phyloP scores from a whole-genome alignment of 768 basidiomycete species.

The Leccinum sublutescens region DNA sequence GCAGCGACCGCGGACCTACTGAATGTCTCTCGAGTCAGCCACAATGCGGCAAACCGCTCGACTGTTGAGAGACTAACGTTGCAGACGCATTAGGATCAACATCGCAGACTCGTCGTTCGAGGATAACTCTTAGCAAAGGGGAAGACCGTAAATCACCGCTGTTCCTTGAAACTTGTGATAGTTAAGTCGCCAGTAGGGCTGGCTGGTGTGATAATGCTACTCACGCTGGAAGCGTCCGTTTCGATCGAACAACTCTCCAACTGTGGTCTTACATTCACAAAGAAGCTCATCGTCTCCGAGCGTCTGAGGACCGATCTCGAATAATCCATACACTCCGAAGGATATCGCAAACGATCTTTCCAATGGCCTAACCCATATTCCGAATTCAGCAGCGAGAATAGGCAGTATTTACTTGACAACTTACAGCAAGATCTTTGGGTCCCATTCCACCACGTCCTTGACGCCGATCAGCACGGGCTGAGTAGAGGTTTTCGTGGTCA shows the following conservation, averaged over 20 bases:
- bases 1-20: constrained; percentile 3
- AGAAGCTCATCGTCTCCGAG: neutral
- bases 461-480: neutral
- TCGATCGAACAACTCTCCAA: neutral
- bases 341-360: neutral
- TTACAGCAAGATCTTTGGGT: neutral
- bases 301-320: neutral
- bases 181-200: neutral
- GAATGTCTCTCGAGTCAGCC: neutral
- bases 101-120: neutral
- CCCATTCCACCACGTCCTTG: neutral
- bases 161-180: neutral
- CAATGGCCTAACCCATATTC: neutral
- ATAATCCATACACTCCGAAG: neutral
- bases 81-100: neutral
- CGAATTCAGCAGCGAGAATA: neutral
- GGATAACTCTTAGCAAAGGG: neutral
- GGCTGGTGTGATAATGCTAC: neutral
- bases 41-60: constrained; percentile 1
- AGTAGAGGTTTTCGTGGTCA: neutral
- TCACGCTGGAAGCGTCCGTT: neutral
- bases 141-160: neutral
- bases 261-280: neutral
- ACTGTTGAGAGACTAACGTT: neutral
- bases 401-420: neutral